Conservation (phyloP, 208 protist species). For the Leishmania major region DNA sequence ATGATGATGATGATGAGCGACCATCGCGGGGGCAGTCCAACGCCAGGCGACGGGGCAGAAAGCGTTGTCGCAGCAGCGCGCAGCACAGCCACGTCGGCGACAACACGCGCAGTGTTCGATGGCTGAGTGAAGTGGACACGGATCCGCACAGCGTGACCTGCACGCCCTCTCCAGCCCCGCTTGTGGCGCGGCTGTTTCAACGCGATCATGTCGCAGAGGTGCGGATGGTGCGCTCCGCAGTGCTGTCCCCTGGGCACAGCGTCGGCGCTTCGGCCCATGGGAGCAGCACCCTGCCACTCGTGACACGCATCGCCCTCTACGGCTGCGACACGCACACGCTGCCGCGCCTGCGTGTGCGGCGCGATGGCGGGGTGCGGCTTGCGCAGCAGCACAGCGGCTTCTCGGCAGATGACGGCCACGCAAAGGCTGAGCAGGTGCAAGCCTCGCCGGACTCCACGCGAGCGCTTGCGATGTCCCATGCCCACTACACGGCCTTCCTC, state of each 20-base stretch:
- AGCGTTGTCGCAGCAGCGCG: neutral
- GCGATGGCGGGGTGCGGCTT: constrained; percentile 20
- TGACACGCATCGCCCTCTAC: constrained; percentile 26
- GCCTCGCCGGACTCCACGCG: constrained; percentile 5
- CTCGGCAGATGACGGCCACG: neutral
- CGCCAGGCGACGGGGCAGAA: neutral
- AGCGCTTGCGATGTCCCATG: constrained; percentile 19
- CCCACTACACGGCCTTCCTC: constrained; percentile 32
- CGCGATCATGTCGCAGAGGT: constrained; percentile 5
- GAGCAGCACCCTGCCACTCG: neutral
- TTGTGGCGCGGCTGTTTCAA: constrained; percentile 21
- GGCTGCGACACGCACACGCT: constrained; percentile 12
- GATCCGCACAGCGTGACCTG: neutral
- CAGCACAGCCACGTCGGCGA: neutral
- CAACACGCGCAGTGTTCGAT: constrained; percentile 4
- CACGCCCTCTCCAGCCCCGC: neutral
- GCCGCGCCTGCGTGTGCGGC: constrained; percentile 20
- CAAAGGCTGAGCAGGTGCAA: neutral
- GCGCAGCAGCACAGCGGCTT: neutral
- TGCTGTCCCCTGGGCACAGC: neutral
- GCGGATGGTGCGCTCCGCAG: neutral
- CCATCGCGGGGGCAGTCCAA: neutral
- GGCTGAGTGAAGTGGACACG: constrained; percentile 1
- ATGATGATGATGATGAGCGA: neutral
- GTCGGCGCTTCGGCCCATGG: neutral